Conservation (phyloP, 2,329 filamentous ascomycete species). For the Aspergillus puulaauensis region DNA sequence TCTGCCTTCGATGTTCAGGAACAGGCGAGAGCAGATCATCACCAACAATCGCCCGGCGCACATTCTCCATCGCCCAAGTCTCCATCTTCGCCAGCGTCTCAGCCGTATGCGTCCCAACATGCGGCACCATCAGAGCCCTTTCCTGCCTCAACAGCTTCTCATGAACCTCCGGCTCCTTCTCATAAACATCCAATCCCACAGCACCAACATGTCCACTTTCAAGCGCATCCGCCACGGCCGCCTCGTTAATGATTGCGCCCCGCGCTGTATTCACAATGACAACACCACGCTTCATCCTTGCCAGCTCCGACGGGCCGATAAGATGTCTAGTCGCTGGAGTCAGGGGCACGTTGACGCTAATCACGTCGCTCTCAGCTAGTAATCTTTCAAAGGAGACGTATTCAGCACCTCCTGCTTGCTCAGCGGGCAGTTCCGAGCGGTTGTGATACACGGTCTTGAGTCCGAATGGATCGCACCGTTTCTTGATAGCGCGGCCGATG, state of each 20-base stretch:
- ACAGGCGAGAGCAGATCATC: background rate
- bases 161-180: background rate
- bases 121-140: background rate
- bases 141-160: background rate
- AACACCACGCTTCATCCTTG: background rate
- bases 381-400: background rate
- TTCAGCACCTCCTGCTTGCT: background rate
- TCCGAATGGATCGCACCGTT: background rate
- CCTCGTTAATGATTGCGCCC: background rate
- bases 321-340: background rate
- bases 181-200: background rate
- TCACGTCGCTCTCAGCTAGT: background rate
- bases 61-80: background rate
- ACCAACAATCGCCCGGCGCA: background rate
- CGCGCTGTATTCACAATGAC: background rate
- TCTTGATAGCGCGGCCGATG: background rate
- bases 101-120: background rate
- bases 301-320: background rate
- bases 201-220: background rate
- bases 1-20: background rate
- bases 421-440: background rate
- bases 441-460: background rate
- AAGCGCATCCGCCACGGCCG: background rate
- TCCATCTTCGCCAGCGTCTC: background rate
- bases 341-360: background rate